Base-by-base conservation (phyloP, 495 filamentous ascomycete genomes). In the Melanomma pulvis-pyrius region DNA sequence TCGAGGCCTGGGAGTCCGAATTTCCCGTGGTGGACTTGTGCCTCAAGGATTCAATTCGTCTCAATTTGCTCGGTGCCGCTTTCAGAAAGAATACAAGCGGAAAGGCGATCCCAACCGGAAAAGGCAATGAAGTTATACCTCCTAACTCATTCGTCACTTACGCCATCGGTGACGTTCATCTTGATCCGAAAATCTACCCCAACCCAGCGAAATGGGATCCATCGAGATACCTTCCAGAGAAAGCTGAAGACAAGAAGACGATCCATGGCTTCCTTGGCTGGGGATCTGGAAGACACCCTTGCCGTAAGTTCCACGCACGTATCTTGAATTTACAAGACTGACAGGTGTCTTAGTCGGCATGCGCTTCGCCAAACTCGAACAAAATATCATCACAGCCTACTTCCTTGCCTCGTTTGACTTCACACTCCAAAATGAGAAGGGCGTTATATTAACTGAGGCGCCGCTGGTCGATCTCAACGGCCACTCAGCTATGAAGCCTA, bases 351-450 rank as follows among this genome's bases (percentile, higher is more conserved):
- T 26, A 68, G 65, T 62, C 8, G 65, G 73, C 30, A 70, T 70
- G 68, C 69, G 68, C 59, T 82, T 81, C 68, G 81, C 81, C 1
- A 81, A 82, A 67, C 68, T 83, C n/a, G 79, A 83, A 64, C 74
- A 75, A 59, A 75, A 73, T 56, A 67, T 82, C 60, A 79, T 80
- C 63, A 72, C 74, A 36, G 81, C 80, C 1, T 74, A 74, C 61
- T 79, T 80, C 61, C 52, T 79, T 13, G 73, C 75, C 15, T 67
- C 51, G 5, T 71, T 71, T 28, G 68, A 71, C 44, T 67, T 67
- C 47, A 21, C 66, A n/a, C 63, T 71, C 11, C 19, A 29, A 39
- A 64, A 71, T 50, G 36, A 63, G 52, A 29, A 63, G 2, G 63
- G 63, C 22, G 39, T 26, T 36, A 57, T 15, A 28, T n/a, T 68